These are phyloP conservation scores for Mycena kentingensis DNA, from an alignment of 768 basidiomycete species.

Conservation along the genomic window DNA sequence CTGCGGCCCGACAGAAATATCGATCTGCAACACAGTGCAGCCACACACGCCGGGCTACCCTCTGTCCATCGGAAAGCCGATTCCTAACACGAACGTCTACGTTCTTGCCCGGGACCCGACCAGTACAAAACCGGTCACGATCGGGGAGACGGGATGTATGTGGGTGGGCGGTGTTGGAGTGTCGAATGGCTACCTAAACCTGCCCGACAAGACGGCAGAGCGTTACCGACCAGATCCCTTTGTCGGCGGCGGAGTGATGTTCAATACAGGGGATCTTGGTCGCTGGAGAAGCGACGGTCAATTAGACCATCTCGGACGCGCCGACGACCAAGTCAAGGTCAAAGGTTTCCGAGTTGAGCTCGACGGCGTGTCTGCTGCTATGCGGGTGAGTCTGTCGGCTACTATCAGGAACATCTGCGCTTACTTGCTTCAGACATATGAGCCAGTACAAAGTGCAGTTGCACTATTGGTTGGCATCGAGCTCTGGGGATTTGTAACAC, in stretches of 20 bases:
- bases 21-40: slow-evolving; percentile 49
- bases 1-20: slow-evolving; percentile 51
- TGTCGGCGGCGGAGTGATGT: slow-evolving; percentile 42
- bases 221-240: slow-evolving; percentile 47
- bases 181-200: slow-evolving; percentile 31
- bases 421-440: slow-evolving; percentile 29
- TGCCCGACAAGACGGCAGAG: slow-evolving; percentile 38
- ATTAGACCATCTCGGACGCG: slow-evolving; percentile 34
- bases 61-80: slow-evolving; percentile 44
- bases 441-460: slow-evolving; percentile 37
- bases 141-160: slow-evolving; percentile 45
- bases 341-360: slow-evolving; percentile 55
- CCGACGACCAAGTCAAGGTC: slow-evolving; percentile 52
- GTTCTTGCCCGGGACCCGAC: slow-evolving; percentile 37
- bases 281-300: slow-evolving; percentile 33
- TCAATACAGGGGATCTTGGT: slow-evolving; percentile 49
- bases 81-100: slow-evolving; percentile 48
- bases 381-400: slow-evolving; percentile 31
- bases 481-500: slow-evolving; percentile 51
- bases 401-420: neutral
- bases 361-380: slow-evolving; percentile 49
- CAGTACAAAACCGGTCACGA: slow-evolving; percentile 36
- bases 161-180: slow-evolving; percentile 47
- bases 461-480: slow-evolving; percentile 44
- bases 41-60: slow-evolving; percentile 36